phyloP scores from a whole-genome alignment of 2,329 filamentous ascomycete species.

The Aureobasidium sp. region DNA sequence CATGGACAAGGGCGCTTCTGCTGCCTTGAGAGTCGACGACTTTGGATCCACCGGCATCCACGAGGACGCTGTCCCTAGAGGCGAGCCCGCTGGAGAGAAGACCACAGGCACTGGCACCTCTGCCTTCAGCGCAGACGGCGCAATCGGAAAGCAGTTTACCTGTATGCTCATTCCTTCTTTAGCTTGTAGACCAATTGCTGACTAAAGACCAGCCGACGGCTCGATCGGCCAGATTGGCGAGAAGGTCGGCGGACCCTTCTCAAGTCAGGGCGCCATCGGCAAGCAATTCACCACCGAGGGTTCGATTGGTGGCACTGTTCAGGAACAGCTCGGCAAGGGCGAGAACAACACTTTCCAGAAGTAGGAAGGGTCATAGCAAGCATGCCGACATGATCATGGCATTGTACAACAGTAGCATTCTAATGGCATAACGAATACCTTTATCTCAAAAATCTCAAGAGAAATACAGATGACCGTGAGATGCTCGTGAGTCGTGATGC shows the following conservation, averaged over 20 bases:
- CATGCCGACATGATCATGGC: slow-evolving; percentile 10
- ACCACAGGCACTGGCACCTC: slow-evolving; percentile 22
- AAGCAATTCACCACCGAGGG: slow-evolving; percentile 20
- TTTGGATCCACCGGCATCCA: slow-evolving; percentile 21
- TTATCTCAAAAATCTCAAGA: neutral
- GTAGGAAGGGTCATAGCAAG: neutral
- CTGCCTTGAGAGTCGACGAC: slow-evolving; percentile 20
- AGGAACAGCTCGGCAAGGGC: slow-evolving; percentile 29
- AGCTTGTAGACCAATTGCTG: neutral
- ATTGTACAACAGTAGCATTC: neutral
- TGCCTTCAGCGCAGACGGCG: slow-evolving; percentile 27
- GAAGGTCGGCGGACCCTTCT: slow-evolving; percentile 33
- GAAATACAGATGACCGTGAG: too few species aligned
- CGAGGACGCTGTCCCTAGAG: slow-evolving; percentile 22
- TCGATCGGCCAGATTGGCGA: slow-evolving; percentile 32
- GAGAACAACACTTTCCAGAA: slow-evolving; percentile 20
- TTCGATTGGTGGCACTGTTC: slow-evolving; percentile 31
- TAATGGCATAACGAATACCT: neutral
- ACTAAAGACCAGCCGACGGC: slow-evolving; percentile 17
- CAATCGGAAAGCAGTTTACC: slow-evolving; percentile 32
- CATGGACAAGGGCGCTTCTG: slow-evolving; percentile 23
- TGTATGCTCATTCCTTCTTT: slow-evolving; percentile 9
- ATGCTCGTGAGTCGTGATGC: neutral
- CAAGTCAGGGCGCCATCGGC: slow-evolving; percentile 30
- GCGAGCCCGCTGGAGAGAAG: slow-evolving; percentile 22